Evolutionary conservation across 2,329 filamentous ascomycete genomes (phyloP).

Genomic region (Aspergillus sp.): DNA sequence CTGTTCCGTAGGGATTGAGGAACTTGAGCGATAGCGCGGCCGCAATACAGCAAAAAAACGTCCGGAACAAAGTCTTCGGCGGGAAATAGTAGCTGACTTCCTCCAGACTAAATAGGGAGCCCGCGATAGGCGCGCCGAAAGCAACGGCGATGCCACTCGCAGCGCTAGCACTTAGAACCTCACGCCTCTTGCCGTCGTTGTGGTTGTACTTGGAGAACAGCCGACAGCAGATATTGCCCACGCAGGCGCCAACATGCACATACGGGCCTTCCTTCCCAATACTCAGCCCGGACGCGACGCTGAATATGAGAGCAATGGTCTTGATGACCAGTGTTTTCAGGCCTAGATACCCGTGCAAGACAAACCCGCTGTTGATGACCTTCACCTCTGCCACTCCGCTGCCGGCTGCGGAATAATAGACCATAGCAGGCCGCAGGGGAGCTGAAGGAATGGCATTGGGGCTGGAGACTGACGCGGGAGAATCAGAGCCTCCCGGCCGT

Average conservation of each 20-base stretch:
- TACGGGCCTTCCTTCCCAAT: constrained; percentile 92
- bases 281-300: constrained; percentile 84
- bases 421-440: constrained; percentile 55
- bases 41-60: constrained; percentile 94
- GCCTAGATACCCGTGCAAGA: constrained; percentile 90
- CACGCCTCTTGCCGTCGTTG: constrained; percentile 89
- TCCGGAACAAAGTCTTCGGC: constrained; percentile 91
- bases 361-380: constrained; percentile 95
- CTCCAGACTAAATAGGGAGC: constrained; percentile 85
- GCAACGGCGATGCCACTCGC: constrained; percentile 89
- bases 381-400: constrained; percentile 96
- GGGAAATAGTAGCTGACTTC: constrained; percentile 96
- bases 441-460: constrained; percentile 27
- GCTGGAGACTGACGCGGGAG: constrained; percentile 31
- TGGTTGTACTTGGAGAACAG: constrained; percentile 88
- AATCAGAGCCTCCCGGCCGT: constrained; percentile 36
- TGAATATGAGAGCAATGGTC: constrained; percentile 70
- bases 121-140: constrained; percentile 82
- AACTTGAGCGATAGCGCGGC: constrained; percentile 89
- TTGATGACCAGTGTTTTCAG: constrained; percentile 81
- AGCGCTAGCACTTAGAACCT: constrained; percentile 85
- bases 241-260: constrained; percentile 92
- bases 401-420: constrained; percentile 91
- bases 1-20: constrained; percentile 87
- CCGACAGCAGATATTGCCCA: constrained; percentile 90